phyloP scores from a whole-genome alignment of 768 basidiomycete genomes.

The Roridomyces roridus region DNA sequence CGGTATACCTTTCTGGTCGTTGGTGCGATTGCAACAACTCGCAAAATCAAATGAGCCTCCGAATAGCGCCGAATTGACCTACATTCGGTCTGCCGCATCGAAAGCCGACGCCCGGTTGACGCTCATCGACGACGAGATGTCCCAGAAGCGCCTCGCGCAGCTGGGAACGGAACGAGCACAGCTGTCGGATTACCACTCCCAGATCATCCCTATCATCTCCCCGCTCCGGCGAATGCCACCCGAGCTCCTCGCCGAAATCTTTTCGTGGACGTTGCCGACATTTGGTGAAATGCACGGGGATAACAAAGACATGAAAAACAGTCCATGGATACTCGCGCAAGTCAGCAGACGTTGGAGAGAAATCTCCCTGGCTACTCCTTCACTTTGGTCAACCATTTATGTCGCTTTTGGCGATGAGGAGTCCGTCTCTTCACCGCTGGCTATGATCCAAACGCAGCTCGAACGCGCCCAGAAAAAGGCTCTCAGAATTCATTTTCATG shows the following conservation, averaged over 20 bases:
- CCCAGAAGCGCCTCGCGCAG: neutral
- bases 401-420: neutral
- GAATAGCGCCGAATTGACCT: neutral
- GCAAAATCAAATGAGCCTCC: conserved; percentile 2
- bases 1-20: too few relatives aligned
- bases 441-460: neutral
- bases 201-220: neutral
- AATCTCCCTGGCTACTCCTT: neutral
- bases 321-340: conserved; percentile 1
- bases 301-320: neutral
- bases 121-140: neutral
- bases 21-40: too few relatives aligned
- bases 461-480: neutral
- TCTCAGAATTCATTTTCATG: neutral
- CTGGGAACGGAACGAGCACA: neutral
- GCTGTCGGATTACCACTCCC: neutral
- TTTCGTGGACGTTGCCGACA: too few relatives aligned
- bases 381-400: neutral
- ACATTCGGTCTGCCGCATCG: neutral
- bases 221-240: neutral
- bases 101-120: neutral
- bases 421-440: neutral
- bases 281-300: too few relatives aligned
- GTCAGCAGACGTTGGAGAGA: neutral
- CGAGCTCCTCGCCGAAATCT: too few relatives aligned